Evolutionary conservation across 140 eudicot genomes (phyloP), one percentile per base, ranked within the genome.

Genomic region (Stevia rebaudiana): DNA sequence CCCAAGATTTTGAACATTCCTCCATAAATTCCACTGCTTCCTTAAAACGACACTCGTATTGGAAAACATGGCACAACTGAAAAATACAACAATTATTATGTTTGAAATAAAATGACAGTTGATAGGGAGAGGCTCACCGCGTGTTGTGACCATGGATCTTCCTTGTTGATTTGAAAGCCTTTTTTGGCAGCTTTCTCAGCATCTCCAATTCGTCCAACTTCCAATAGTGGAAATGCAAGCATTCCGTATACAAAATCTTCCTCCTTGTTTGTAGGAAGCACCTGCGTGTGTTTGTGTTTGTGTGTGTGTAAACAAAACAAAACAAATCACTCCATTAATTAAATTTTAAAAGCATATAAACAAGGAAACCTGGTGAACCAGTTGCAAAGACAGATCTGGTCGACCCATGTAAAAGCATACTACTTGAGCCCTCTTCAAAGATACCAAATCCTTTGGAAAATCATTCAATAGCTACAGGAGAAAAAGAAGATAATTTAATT

Each of bases 61-160:
- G 98, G 67, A 80, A 80, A 30, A 91, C 95, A 75, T 91, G 98
- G 76, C 98, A 91, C 60, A 91, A 41, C 98, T 91, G 82, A 79
- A 74, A 44, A 52, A 4, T n/a, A n/a, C n/a, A 28, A 28, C 33
- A 2, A 28, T 28, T 28, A 4, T 4, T 4, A 28, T 1, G 33
- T 4, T 2, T 28, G n/a, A n/a, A n/a, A n/a, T n/a, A n/a, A 28
- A 28, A 28, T 28, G 33, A 28, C 33, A 28, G 4, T 28, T 28
- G 3, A 28, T 28, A 28, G 33, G 33, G 33, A 1, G 33, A 4
- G 33, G 33, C 89, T 88, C 61, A 92, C 98, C 58, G 92, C 94
- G 78, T 92, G 98, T 49, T 92, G 98, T 8, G 87, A 83, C 98
- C 98, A 92, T 22, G 88, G 75, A 82, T 92, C 98, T 61, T 85